Conservation (phyloP, 1,284 basidiomycete species). For the Leucoagaricus sp. region DNA sequence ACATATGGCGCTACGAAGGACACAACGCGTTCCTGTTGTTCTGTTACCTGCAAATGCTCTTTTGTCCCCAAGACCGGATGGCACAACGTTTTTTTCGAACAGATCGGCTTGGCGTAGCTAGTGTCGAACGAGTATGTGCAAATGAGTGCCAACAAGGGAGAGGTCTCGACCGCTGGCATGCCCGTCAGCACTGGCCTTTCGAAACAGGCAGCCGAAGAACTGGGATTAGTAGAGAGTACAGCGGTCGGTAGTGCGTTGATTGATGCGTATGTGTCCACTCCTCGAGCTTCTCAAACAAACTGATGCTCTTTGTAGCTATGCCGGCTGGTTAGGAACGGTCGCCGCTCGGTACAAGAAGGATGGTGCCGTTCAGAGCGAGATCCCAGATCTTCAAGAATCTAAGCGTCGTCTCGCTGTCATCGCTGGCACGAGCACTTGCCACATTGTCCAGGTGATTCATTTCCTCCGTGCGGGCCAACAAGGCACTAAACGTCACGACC, state of each 20-base stretch:
- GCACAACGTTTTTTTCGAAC: constrained; percentile 85
- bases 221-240: constrained; percentile 88
- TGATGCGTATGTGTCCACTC: constrained; percentile 76
- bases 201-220: constrained; percentile 77
- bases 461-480: too few species aligned
- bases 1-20: constrained; percentile 89
- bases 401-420: constrained; percentile 86
- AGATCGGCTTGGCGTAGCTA: constrained; percentile 79
- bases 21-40: constrained; percentile 86
- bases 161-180: constrained; percentile 88
- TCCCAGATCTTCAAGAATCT: constrained; percentile 73
- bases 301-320: constrained; percentile 59
- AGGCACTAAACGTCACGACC: too few species aligned
- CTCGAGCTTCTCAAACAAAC: too few species aligned
- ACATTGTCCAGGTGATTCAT: constrained; percentile 86
- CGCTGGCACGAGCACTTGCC: constrained; percentile 96
- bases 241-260: constrained; percentile 94
- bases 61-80: constrained; percentile 90
- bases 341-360: constrained; percentile 75
- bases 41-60: constrained; percentile 95
- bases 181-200: constrained; percentile 89
- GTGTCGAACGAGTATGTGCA: constrained; percentile 71
- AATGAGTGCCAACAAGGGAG: constrained; percentile 66
- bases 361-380: constrained; percentile 47
- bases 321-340: constrained; percentile 98